These are phyloP conservation scores for Pseudogymnoascus sp. DNA, from an alignment of 2,329 filamentous ascomycete genomes.

Conservation along the genomic window DNA sequence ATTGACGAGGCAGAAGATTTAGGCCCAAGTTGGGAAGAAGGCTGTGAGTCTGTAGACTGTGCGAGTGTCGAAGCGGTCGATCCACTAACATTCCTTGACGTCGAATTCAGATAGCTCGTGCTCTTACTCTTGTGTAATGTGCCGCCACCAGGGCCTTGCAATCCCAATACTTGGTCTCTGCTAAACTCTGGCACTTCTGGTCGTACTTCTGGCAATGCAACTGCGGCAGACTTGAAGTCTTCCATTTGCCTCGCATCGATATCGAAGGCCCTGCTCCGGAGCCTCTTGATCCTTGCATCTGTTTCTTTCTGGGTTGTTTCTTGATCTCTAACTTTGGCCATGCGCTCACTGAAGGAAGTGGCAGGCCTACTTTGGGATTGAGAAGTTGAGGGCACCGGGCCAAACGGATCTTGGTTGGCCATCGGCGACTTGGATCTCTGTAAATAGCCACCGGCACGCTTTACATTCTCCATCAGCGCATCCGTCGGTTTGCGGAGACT, in stretches of 20 bases:
- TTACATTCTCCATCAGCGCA: constrained; percentile 23
- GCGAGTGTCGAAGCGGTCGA: constrained; percentile 2
- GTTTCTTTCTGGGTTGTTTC: constrained; percentile 43
- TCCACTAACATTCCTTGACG: constrained; percentile 14
- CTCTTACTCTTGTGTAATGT: constrained; percentile 35
- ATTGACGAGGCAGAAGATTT: constrained; percentile 9
- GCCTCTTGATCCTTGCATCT: constrained; percentile 42
- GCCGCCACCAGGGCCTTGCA: constrained; percentile 21
- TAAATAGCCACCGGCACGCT: constrained; percentile 34
- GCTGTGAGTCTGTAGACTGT: constrained; percentile 5
- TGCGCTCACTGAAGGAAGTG: constrained; percentile 68
- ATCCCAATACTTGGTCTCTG: constrained; percentile 50
- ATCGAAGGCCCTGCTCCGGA: constrained; percentile 47
- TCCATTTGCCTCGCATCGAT: constrained; percentile 52
- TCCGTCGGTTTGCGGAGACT: constrained; percentile 33
- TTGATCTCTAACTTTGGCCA: constrained; percentile 59
- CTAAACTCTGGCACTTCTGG: constrained; percentile 45
- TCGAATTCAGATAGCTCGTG: constrained; percentile 19
- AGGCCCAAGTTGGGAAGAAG: constrained; percentile 12
- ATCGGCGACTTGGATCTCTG: constrained; percentile 32
- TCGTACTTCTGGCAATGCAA: constrained; percentile 43
- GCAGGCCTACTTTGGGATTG: constrained; percentile 34
- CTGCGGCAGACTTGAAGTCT: constrained; percentile 47
- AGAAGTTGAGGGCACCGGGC: constrained; percentile 16
- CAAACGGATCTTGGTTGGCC: constrained; percentile 15